Evolutionary conservation across 2,329 filamentous ascomycete species (phyloP), one percentile per base, ranked within the genome.

Genomic region (Cladosporium sp.): DNA sequence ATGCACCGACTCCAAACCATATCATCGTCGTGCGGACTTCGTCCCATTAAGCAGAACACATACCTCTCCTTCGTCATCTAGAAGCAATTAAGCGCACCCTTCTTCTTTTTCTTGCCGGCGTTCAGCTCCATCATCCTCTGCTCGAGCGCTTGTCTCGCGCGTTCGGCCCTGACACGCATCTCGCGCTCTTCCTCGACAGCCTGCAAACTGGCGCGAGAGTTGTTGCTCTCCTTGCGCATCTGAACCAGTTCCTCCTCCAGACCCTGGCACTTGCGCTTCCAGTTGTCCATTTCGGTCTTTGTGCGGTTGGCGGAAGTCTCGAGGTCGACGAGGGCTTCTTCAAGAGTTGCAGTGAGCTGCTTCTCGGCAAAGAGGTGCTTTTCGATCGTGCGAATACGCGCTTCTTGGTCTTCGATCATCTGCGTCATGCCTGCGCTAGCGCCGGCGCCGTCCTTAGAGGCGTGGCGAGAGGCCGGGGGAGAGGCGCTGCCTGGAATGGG

Each of bases 281-380:
- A 97, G 32, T 82, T 84, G 54, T 97, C 94, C 72, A 90, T 88
- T 73, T 99, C 94, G 2, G 85, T 79, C 79, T 95, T 96, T 73
- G 93, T 86, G 79, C 93, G 93, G 74, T 93, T 95, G 68, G 89
- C 91, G 66, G 95, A 91, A 57, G 85, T 84, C 75, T 99, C 94
- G 36, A 99, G 84, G 68, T 99, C 94, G 2, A 91, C 93, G 28
- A 99, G 84, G 6, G 94, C 94, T 75, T 97, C 93, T 73, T 99
- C 94, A 37, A 99, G 83, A 2, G 93, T 97, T 48, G 90, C 88
- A 0, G 93, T 99, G 59, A 99, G 86, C 73, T 97, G 93, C 72
- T 96, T 96, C 79, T 99, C 94, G 3, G 94, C 94, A 63, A 89
- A 88, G 22, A 99, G 83, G 70, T 97, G 91, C 78, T 97, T 97